Evolutionary conservation across 306 rosid species (phyloP), one percentile per base, ranked within the genome.

Genomic region (Quercus gilva): DNA sequence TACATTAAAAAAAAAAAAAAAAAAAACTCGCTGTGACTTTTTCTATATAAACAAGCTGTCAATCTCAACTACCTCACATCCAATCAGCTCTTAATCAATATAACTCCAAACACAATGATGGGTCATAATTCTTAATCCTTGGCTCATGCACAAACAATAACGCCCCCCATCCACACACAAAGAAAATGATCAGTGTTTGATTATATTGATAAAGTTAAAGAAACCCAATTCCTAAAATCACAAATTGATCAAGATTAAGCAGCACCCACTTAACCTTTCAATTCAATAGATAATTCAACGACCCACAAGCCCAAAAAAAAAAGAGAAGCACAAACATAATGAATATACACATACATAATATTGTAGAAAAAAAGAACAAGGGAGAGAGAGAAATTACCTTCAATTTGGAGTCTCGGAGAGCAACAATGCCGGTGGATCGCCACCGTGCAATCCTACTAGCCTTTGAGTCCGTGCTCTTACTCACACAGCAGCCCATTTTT

Each of bases 401-500:
- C 88, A 95, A 84, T 86, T 93, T 93, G 75, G 93, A 86, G 83
- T 93, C 98, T 45, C 96, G 97, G 85, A 95, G 71, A 76, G 92
- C 97, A 61, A 95, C 97, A 85, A 88, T 95, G 81, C 99, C 97
- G 1, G 99, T 95, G 86, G 99, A 88, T 87, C 92, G 91, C 99
- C 99, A 95, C 15, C 97, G 96, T 15, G 97, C 79, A n/a, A 79
- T 41, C 65, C 96, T 82, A 73, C 37, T 84, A 3, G 93, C 89
- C 70, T 89, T 91, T 15, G 91, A 82, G 68, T 93, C 94, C 9
- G 75, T 87, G 81, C 64, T 79, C 81, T 79, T 89, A 90, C 96
- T 95, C 3, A 80, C 72, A 15, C 45, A 60, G 85, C 98, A 93
- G 37, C 98, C 96, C 98, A 93, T 95, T 64, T 41, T 77, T 63